Evolutionary conservation across 306 rosid species (phyloP).

Genomic region (Delonix regia): DNA sequence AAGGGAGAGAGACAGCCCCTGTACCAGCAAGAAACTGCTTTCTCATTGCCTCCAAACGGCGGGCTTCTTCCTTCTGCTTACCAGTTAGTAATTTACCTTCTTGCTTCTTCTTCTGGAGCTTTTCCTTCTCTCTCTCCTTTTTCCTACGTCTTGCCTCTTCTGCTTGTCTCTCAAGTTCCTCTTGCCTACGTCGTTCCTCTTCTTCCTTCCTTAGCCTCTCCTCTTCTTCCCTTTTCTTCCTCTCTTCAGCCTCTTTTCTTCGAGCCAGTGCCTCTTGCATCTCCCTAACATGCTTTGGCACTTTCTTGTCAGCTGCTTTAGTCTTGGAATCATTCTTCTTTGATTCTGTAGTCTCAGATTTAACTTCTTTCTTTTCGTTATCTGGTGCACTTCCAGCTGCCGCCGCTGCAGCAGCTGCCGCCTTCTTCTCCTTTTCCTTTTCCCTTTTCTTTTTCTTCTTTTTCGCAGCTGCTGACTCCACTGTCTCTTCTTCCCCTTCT

Average conservation of each 20-base stretch:
- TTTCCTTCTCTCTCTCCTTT: slow-evolving; percentile 93
- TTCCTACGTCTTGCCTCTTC: slow-evolving; percentile 83
- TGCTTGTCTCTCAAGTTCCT: slow-evolving; percentile 82
- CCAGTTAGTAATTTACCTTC: slow-evolving; percentile 78
- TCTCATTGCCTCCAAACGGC: slow-evolving; percentile 80
- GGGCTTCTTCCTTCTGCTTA: slow-evolving; percentile 87
- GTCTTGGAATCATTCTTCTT: slow-evolving; percentile 76
- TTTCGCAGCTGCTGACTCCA: slow-evolving; percentile 92
- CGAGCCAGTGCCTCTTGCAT: slow-evolving; percentile 95
- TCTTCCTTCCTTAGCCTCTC: slow-evolving; percentile 89
- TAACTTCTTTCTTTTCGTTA: slow-evolving; percentile 47
- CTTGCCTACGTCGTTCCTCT: slow-evolving; percentile 76
- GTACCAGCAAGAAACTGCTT: slow-evolving; percentile 67
- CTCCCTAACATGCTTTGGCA: slow-evolving; percentile 99
- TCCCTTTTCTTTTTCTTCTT: slow-evolving; percentile 96
- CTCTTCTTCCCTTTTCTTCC: slow-evolving; percentile 79
- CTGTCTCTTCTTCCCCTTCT: slow-evolving; percentile 78
- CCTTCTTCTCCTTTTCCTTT: slow-evolving; percentile 78
- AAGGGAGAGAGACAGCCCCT: slow-evolving; percentile 53
- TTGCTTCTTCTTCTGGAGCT: slow-evolving; percentile 60
- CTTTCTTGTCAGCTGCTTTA: slow-evolving; percentile 82
- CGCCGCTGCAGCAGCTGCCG: slow-evolving; percentile 52
- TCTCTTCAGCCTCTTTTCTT: slow-evolving; percentile 85
- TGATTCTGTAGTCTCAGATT: slow-evolving; percentile 52
- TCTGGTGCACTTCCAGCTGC: slow-evolving; percentile 46